These are phyloP conservation scores for Dactylorhiza incarnata DNA, from an alignment of 106 monocot species.

Conservation along the genomic window DNA sequence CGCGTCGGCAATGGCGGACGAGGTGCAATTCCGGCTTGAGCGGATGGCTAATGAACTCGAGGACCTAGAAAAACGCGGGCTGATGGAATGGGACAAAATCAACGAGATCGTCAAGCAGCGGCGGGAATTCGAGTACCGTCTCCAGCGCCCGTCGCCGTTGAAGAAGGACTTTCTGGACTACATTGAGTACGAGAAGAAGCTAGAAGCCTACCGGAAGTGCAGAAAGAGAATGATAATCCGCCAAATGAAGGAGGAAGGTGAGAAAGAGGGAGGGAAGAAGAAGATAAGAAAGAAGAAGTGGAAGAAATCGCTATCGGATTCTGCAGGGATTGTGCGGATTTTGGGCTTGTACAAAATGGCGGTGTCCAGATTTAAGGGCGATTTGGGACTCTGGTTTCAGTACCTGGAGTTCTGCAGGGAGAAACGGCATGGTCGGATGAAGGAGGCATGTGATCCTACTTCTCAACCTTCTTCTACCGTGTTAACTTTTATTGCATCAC, in stretches of 20 bases:
- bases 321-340: conserved; percentile 53
- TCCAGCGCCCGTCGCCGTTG: conserved; percentile 70
- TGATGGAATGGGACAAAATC: conserved; percentile 63
- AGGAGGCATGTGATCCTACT: conserved; percentile 26
- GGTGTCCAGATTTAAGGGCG: conserved; percentile 47
- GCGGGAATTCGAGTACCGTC: conserved; percentile 80
- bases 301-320: conserved; percentile 73
- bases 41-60: conserved; percentile 89
- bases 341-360: conserved; percentile 55
- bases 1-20: conserved; percentile 63
- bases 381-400: conserved; percentile 76
- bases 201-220: conserved; percentile 53
- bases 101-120: conserved; percentile 62
- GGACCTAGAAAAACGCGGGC: conserved; percentile 69
- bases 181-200: conserved; percentile 65
- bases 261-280: conserved; percentile 16
- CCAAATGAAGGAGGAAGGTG: conserved; percentile 11
- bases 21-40: conserved; percentile 76
- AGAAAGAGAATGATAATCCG: conserved; percentile 51
- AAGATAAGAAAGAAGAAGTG: conserved; percentile 42
- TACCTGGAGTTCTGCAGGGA: conserved; percentile 80
- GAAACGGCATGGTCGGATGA: conserved; percentile 66
- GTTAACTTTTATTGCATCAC: neutral
- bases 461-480: neutral
- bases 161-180: conserved; percentile 65